phyloP scores from a whole-genome alignment of 768 basidiomycete species.

The Leccinellum luteum region DNA sequence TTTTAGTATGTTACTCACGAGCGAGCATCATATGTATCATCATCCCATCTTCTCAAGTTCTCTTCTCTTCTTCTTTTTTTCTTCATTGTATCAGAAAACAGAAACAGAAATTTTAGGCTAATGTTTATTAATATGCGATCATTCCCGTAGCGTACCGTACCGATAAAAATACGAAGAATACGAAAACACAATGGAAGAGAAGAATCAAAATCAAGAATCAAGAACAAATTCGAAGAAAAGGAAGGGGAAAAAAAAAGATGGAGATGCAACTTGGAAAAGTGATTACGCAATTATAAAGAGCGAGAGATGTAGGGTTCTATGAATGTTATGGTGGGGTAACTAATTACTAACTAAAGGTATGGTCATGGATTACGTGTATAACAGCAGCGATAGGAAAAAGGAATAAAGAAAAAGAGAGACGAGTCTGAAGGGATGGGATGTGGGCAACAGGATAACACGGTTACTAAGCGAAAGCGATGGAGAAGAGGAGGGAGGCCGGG shows the following conservation, averaged over 20 bases:
- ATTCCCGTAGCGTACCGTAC: not conserved
- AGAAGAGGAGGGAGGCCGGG: not conserved
- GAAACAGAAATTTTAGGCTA: not conserved
- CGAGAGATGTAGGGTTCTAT: not conserved
- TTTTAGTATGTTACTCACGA: not conserved
- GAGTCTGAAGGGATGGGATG: not conserved
- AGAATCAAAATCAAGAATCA: not conserved
- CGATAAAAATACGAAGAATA: not conserved
- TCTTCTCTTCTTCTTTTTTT: not conserved
- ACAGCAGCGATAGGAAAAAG: not conserved
- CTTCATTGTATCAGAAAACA: too few species aligned
- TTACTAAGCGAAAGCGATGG: constrained; percentile 13
- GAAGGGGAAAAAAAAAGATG: not conserved
- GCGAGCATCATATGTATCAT: too few species aligned
- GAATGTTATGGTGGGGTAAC: not conserved
- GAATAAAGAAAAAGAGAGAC: not conserved
- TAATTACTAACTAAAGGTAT: not conserved
- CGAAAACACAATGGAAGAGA: not conserved
- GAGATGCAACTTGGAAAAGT: not conserved
- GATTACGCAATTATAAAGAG: not conserved
- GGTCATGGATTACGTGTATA: not conserved
- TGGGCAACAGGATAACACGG: constrained; percentile 23
- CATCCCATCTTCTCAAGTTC: not conserved
- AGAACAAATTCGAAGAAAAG: too few species aligned
- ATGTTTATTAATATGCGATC: not conserved